A percentile compares a stretch with the other conserved stretches of the same genome.
Conservation (phyloP, 2,329 filamentous ascomycete species). For the Penicillium concentricum region DNA sequence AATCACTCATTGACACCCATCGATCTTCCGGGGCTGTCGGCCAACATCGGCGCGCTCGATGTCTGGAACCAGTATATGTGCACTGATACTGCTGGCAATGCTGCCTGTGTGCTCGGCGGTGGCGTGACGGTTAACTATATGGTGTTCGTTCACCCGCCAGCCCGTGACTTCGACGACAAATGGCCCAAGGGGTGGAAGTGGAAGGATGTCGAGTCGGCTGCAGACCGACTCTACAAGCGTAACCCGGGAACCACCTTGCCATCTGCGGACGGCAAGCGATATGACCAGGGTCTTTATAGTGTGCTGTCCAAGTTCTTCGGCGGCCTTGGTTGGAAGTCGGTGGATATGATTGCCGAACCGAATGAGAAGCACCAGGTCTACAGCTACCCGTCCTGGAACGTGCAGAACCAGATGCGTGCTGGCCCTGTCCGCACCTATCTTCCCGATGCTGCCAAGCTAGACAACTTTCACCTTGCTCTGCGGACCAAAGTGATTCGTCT, state of each 20-base stretch:
- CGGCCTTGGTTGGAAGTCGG: constrained; percentile 61
- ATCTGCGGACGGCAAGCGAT: constrained; percentile 64
- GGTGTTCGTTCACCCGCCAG: constrained; percentile 48
- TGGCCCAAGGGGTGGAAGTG: constrained; percentile 72
- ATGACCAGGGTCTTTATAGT: constrained; percentile 66
- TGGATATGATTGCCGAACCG: constrained; percentile 60
- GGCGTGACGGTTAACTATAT: constrained; percentile 31
- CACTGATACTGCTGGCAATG: constrained; percentile 22
- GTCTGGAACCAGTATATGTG: constrained; percentile 24
- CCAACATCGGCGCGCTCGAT: constrained; percentile 20
- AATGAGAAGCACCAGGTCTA: constrained; percentile 65
- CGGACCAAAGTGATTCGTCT: constrained; percentile 67
- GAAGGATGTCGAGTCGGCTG: constrained; percentile 59
- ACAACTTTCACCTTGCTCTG: constrained; percentile 67
- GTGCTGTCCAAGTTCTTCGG: constrained; percentile 60
- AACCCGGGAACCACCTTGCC: constrained; percentile 69
- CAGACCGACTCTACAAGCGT: constrained; percentile 63
- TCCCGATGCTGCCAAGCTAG: constrained; percentile 56
- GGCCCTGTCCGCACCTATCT: constrained; percentile 73
- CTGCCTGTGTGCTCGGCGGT: constrained; percentile 29
- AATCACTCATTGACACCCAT: constrained; percentile 24
- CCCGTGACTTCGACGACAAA: constrained; percentile 68
- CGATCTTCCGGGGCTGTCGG: constrained; percentile 29
- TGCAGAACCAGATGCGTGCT: constrained; percentile 62
- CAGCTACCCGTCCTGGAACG: constrained; percentile 67